Percentiles rank a stretch among this genome's conserved stretches.
These are phyloP conservation scores for Phytopythium oedochilum DNA, from an alignment of 352 stramenopile species.

Conservation along the genomic window DNA sequence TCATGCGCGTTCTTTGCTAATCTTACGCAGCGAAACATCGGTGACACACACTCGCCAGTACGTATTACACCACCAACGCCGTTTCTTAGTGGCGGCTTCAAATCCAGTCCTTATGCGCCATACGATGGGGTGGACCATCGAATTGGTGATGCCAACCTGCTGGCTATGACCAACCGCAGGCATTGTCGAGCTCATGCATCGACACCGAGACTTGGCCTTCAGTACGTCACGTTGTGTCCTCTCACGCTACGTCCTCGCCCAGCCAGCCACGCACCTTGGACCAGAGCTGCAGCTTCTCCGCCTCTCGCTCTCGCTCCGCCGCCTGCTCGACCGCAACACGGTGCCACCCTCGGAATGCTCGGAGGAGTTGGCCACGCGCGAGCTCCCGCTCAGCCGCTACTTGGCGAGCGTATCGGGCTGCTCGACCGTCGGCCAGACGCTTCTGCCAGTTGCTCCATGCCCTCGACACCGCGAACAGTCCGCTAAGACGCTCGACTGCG, in stretches of 20 bases:
- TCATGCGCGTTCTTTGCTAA: too few species aligned
- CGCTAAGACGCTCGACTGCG: constrained; percentile 22
- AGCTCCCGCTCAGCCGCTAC: constrained; percentile 7
- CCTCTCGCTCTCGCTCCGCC: constrained; percentile 17
- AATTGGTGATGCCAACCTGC: too few species aligned
- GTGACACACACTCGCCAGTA: too few species aligned
- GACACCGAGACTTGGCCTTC: too few species aligned
- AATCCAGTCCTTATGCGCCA: too few species aligned
- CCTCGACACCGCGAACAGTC: constrained; percentile 25
- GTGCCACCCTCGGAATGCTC: constrained; percentile 28
- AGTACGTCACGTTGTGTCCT: too few species aligned
- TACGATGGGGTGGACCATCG: too few species aligned
- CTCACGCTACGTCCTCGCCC: constrained; percentile 19
- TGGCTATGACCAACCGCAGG: too few species aligned
- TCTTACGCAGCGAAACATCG: too few species aligned
- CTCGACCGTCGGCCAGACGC: constrained; percentile 6
- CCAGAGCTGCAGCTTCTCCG: constrained; percentile 57
- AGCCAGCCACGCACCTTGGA: constrained; percentile 61
- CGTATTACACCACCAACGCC: too few species aligned
- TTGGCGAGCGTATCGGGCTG: constrained; percentile 10
- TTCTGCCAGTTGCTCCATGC: constrained; percentile 25
- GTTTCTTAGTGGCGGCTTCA: too few species aligned
- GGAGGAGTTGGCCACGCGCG: constrained; percentile 10
- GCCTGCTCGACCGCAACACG: constrained; percentile 19
- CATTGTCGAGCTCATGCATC: too few species aligned